These are phyloP conservation scores for Juglanconis sp. DNA, from an alignment of 2,329 filamentous ascomycete genomes.

Conservation along the genomic window DNA sequence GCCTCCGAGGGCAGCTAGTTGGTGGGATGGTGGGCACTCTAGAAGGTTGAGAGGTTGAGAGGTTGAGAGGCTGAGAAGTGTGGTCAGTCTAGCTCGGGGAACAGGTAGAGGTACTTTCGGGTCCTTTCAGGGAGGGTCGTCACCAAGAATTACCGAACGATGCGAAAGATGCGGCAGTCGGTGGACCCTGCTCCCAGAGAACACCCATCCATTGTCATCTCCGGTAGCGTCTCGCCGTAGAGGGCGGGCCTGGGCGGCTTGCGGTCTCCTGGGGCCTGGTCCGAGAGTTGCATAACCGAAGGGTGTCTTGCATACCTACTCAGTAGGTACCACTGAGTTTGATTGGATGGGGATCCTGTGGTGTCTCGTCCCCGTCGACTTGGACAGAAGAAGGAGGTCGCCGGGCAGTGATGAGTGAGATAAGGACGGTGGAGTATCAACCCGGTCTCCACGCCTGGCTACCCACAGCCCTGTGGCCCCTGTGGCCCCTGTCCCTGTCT, in stretches of 20 bases:
- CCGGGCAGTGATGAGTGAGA: not conserved
- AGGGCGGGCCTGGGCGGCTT: no score
- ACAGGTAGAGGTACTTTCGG: conserved; percentile 4
- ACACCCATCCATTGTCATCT: not conserved
- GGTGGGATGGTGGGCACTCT: not conserved
- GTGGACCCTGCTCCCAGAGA: not conserved
- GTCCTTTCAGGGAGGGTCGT: conserved; percentile 4
- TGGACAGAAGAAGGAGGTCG: conserved; percentile 7
- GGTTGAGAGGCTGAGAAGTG: not conserved
- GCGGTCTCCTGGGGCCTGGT: not conserved
- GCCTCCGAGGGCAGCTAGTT: not conserved
- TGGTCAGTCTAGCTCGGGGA: not conserved
- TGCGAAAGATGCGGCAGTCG: conserved; percentile 11
- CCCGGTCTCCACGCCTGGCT: not conserved
- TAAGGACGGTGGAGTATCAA: not conserved
- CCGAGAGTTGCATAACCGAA: not conserved
- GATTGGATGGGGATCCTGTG: not conserved
- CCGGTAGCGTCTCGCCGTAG: not conserved
- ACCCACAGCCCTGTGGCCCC: not conserved
- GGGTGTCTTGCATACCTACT: not conserved
- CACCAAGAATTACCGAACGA: conserved; percentile 5
- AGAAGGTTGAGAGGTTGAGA: not conserved
- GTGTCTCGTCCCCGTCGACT: not conserved
- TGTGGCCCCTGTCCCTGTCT: not conserved
- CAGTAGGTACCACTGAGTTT: not conserved